Base-by-base conservation (phyloP, 2,329 filamentous ascomycete species). In the Ophiosphaerella herpotricha region DNA sequence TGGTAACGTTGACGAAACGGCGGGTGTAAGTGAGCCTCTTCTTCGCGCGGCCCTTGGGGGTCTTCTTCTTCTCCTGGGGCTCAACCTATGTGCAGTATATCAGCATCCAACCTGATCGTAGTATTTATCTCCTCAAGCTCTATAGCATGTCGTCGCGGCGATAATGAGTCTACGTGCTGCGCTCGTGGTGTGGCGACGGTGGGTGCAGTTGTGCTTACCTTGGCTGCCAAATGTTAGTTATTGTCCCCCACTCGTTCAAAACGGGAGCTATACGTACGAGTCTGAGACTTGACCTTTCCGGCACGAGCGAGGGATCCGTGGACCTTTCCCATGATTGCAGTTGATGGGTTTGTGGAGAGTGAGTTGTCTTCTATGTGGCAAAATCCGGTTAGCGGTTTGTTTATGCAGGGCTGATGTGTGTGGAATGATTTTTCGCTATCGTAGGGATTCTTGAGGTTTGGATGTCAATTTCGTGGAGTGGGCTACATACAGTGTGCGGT, bases 21-120 rank as follows among this genome's bases (percentile, higher is more conserved):
- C 93, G 89, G 71, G 91, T 96, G 86, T 97, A 97, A 78, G 85
- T 87, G 78, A 95, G 87, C 75, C 93, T 87, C 91, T 97, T 97
- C 83, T 94, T 91, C 70, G 93, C 93, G 76, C 93, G 91, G 76
- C 93, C 93, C 87, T 97, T 97, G 77, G 93, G 91, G 71, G 82
- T 85, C 89, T 97, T 97, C 82, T 89, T 83, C 88, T 96, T 96
- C 88, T 97, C 92, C 81, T 92, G 88, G 53, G 84, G 80, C 81
- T 94, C 90, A 79, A 93, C 89, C 88, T 91, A 71, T 75, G 53
- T 41, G 46, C 35, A 45, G 16, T 39, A 39, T 52, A 55, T 72
- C 54, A 73, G 70, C 58, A 43, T 46, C 33, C 48, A 38, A 50
- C 34, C 46, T 48, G 16, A 21, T 23, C 36, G 21, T 21, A 26